Conservation (phyloP, 2,329 filamentous ascomycete genomes). For the Fusarium subtropicale region DNA sequence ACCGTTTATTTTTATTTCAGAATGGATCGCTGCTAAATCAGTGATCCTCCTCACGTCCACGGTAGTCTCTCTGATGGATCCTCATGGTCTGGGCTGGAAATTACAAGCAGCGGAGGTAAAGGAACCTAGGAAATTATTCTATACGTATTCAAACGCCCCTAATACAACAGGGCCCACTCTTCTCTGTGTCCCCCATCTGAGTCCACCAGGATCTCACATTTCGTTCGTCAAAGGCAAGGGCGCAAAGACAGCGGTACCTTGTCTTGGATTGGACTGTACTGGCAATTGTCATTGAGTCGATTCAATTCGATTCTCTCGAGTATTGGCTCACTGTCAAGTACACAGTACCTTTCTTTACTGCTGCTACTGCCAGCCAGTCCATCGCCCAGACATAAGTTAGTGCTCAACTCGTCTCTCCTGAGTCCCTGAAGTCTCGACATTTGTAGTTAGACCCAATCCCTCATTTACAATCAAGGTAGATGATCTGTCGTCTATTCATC, state of each 20-base stretch:
- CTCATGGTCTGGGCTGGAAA: slow-evolving; percentile 39
- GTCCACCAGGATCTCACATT: slow-evolving; percentile 28
- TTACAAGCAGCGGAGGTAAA: slow-evolving; percentile 24
- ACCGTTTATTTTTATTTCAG: slow-evolving; percentile 38
- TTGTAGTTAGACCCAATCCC: slow-evolving; percentile 17
- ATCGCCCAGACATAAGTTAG: slow-evolving; percentile 10
- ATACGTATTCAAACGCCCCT: slow-evolving; percentile 36
- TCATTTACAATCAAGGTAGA: slow-evolving; percentile 8
- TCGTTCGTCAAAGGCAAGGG: slow-evolving; percentile 31
- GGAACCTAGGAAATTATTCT: slow-evolving; percentile 23
- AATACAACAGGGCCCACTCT: slow-evolving; percentile 37
- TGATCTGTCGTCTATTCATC: slow-evolving; percentile 24
- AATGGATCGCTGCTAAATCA: slow-evolving; percentile 24
- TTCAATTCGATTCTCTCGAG: slow-evolving; percentile 3
- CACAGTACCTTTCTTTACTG: neutral
- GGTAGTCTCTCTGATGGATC: slow-evolving; percentile 24
- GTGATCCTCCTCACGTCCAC: slow-evolving; percentile 3
- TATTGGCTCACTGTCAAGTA: neutral
- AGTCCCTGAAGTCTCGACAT: neutral
- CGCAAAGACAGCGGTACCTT: slow-evolving; percentile 24
- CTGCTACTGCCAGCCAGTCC: slow-evolving; percentile 29
- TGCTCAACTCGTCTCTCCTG: slow-evolving; percentile 14
- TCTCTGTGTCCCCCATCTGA: slow-evolving; percentile 25
- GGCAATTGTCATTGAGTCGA: slow-evolving; percentile 19
- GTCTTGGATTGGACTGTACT: slow-evolving; percentile 11